These are phyloP conservation scores for Nicotiana noctiflora DNA, from an alignment of 257 asterid genomes.

Conservation along the genomic window DNA sequence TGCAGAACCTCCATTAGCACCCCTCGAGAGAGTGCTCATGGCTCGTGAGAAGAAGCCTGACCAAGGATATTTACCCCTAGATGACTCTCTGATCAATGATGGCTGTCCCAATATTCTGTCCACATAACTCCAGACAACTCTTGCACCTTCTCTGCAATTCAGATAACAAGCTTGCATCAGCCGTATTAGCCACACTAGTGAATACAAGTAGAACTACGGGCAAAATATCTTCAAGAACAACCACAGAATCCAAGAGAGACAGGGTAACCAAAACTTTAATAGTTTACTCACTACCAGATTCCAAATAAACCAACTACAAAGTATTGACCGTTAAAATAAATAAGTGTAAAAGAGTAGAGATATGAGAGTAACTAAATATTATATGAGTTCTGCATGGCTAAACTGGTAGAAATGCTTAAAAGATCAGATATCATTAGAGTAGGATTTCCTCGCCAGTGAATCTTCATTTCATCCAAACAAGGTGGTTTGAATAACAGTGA, in stretches of 20 bases:
- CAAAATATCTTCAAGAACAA: neutral
- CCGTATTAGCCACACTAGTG: neutral
- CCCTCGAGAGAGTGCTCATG: conserved; percentile 36
- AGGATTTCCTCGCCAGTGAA: neutral
- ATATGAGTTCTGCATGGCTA: neutral
- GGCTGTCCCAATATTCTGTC: conserved; percentile 97
- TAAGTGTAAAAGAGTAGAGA: neutral
- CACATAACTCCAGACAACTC: conserved; percentile 90
- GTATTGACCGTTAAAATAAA: neutral
- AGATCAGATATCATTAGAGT: neutral
- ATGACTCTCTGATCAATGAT: conserved; percentile 91
- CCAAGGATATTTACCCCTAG: conserved; percentile 95
- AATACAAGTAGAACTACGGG: neutral
- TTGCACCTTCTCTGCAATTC: conserved; percentile 84
- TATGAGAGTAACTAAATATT: neutral
- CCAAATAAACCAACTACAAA: neutral
- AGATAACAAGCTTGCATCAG: conserved; percentile 10
- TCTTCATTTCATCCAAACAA: neutral
- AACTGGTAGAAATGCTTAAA: neutral
- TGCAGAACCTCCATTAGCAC: conserved; percentile 38
- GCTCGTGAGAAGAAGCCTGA: conserved; percentile 65
- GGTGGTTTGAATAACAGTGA: neutral
- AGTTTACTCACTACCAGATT: neutral
- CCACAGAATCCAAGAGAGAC: neutral
- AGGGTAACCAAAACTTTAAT: neutral